These are phyloP conservation scores for Bretziella fagacearum DNA, from an alignment of 2,329 filamentous ascomycete genomes.

Conservation along the genomic window DNA sequence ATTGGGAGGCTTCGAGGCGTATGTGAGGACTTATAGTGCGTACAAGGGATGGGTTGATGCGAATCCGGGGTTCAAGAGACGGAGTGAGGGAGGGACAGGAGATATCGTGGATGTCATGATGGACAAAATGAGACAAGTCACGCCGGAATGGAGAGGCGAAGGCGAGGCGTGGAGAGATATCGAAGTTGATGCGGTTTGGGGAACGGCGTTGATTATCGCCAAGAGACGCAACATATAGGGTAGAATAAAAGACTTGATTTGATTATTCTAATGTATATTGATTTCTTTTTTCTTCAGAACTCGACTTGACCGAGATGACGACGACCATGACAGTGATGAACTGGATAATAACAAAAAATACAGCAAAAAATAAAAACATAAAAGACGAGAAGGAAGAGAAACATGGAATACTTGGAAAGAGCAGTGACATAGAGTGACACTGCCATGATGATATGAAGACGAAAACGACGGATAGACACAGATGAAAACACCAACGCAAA, in stretches of 20 bases:
- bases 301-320: too few species aligned
- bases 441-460: not conserved
- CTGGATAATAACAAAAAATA: not conserved
- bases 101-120: conserved; percentile 48
- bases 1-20: conserved; percentile 42
- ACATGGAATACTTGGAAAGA: not conserved
- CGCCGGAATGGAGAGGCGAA: conserved; percentile 33
- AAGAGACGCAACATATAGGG: conserved; percentile 21
- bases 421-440: not conserved
- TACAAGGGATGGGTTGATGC: conserved; percentile 41
- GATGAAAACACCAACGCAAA: not conserved
- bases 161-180: conserved; percentile 35
- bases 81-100: conserved; percentile 37
- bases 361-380: not conserved
- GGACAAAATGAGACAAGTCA: conserved; percentile 37
- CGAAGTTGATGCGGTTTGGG: conserved; percentile 43
- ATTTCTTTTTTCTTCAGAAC: too few species aligned
- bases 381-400: not conserved
- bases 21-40: conserved; percentile 42
- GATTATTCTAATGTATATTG: too few species aligned
- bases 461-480: too few species aligned
- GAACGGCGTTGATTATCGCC: conserved; percentile 41
- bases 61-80: conserved; percentile 32
- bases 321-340: not conserved
- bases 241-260: not conserved